Evolutionary conservation across 2,329 filamentous ascomycete species (phyloP), one percentile per base, ranked within the genome.

Genomic region (Clathrospora elynae): DNA sequence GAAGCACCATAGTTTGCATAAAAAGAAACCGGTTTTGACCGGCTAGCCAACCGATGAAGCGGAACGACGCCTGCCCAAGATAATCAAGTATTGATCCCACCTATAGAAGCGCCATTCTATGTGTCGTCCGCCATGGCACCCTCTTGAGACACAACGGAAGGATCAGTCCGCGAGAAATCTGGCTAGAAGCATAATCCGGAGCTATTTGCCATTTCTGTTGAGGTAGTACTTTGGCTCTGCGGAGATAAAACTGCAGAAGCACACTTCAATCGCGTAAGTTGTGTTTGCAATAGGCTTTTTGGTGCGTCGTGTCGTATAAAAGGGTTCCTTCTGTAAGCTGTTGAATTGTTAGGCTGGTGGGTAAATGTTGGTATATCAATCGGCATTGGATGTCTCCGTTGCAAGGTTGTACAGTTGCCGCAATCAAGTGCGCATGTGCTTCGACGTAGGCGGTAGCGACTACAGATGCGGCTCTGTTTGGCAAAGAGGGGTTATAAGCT

Each of bases 401-500:
- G 14, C 46, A 35, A 28, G 33, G 39, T 37, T 39, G 36, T 24
- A 39, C 25, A 6, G 12, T 40, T 35, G 35, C 35, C 38, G 38
- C 28, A 28, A 39, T 45, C 31, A 43, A 18, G 45, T 42, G 23
- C 35, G 46, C 51, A 48, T 40, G 48, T 52, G 46, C 38, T 32
- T 45, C 19, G 18, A 30, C 23, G 14, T 33, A 32, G 38, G 25
- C 30, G 28, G 19, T 9, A 26, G 30, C 14, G 37, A 23, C 20
- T 32, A 31, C 24, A 20, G 24, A 50, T 53, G 58, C 52, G 54
- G 56, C 56, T 59, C 56, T 61, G 54, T 49, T 46, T 10, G 17
- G 20, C 31, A 32, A 37, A 44, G 42, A 46, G 45, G 46, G 52
- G 46, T 53, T 47, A 53, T 50, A 56, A 53, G 53, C 51, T 35